phyloP scores from a whole-genome alignment of 495 filamentous ascomycete genomes.

The Penicillium flavigenum region DNA sequence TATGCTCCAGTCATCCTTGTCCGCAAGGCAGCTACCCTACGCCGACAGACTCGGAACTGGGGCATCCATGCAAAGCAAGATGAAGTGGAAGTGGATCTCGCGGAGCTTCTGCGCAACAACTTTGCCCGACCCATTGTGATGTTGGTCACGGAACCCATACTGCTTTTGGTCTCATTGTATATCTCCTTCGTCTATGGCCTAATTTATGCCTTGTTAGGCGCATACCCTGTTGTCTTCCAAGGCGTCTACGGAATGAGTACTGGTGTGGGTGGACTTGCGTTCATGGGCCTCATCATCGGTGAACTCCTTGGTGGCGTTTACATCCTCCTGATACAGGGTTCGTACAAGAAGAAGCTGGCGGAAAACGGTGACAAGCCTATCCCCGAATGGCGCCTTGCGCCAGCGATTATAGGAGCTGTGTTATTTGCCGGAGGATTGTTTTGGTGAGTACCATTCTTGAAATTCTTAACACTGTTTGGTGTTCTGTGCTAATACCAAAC shows the following conservation, averaged over 20 bases:
- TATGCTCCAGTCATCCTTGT: slow-evolving; percentile 41
- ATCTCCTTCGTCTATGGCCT: slow-evolving; percentile 45
- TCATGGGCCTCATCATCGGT: slow-evolving; percentile 35
- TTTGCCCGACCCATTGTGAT: slow-evolving; percentile 44
- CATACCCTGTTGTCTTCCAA: slow-evolving; percentile 37
- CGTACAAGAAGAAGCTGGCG: slow-evolving; percentile 27
- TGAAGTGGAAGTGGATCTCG: slow-evolving; percentile 40
- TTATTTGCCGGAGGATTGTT: slow-evolving; percentile 52
- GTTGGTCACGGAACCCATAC: slow-evolving; percentile 46
- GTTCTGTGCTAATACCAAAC: slow-evolving; percentile 1
- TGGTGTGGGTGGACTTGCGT: slow-evolving; percentile 31
- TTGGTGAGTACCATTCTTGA: slow-evolving; percentile 33
- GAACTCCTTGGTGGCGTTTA: slow-evolving; percentile 25
- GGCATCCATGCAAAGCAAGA: slow-evolving; percentile 50
- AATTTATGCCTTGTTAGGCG: slow-evolving; percentile 32
- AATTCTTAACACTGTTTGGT: neutral
- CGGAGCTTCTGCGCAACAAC: slow-evolving; percentile 39
- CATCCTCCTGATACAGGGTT: slow-evolving; percentile 23
- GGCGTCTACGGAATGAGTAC: slow-evolving; percentile 29
- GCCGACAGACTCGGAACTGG: slow-evolving; percentile 44
- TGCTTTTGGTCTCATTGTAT: slow-evolving; percentile 42
- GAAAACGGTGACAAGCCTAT: slow-evolving; percentile 30
- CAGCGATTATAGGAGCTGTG: slow-evolving; percentile 48
- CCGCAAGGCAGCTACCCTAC: slow-evolving; percentile 39
- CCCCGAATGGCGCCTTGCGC: slow-evolving; percentile 37